Evolutionary conservation across 2,329 filamentous ascomycete species (phyloP).

Genomic region (Cladophialophora carrionii): DNA sequence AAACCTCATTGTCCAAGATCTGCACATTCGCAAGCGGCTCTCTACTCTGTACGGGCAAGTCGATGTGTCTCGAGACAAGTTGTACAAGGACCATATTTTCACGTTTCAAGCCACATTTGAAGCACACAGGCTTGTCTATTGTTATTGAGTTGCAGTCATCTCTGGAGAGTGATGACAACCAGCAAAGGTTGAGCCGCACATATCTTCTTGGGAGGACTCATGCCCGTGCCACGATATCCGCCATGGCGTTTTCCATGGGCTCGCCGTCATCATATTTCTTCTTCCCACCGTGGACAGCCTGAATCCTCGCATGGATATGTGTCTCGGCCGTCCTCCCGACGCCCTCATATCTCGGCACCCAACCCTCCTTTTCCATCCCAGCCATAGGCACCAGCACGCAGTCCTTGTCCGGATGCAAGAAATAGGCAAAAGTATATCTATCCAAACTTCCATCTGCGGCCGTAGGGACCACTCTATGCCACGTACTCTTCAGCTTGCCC

Average conservation of each 20-base stretch:
- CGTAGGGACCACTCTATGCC: conserved; percentile 25
- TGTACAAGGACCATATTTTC: not conserved
- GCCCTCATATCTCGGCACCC: conserved; percentile 27
- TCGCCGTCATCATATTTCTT: not conserved
- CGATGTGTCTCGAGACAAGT: not conserved
- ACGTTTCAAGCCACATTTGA: not conserved
- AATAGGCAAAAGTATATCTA: conserved; percentile 28
- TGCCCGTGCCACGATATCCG: not conserved
- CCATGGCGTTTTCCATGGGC: not conserved
- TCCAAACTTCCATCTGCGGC: conserved; percentile 15
- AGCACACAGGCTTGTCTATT: not conserved
- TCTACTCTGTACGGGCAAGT: not conserved
- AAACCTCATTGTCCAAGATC: not conserved
- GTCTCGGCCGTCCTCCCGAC: conserved; percentile 23
- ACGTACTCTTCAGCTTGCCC: conserved; percentile 25
- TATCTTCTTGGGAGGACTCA: no score
- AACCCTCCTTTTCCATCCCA: conserved; percentile 20
- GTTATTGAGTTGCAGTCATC: not conserved
- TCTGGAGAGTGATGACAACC: not conserved
- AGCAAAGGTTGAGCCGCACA: not conserved
- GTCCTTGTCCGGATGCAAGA: conserved; percentile 26
- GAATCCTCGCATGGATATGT: conserved; percentile 28
- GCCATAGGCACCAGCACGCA: conserved; percentile 26
- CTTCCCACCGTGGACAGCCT: conserved; percentile 10
- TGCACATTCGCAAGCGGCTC: not conserved